phyloP scores from a whole-genome alignment of 2,329 filamentous ascomycete genomes.

The Penicillium corylophilum region DNA sequence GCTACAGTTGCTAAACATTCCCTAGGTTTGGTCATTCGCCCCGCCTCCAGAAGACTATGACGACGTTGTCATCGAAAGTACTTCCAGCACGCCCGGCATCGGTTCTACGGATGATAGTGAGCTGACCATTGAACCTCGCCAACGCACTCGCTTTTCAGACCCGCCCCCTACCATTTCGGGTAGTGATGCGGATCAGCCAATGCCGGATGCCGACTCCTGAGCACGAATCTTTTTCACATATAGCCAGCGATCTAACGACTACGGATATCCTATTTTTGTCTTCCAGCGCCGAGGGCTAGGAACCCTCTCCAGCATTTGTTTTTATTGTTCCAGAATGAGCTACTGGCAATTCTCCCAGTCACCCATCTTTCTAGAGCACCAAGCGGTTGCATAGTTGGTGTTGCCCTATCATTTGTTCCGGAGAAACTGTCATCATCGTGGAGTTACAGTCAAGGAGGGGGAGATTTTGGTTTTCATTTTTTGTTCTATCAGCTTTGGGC shows the following conservation, averaged over 20 bases:
- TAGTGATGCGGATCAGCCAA: slow-evolving; percentile 33
- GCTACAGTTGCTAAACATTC: slow-evolving; percentile 19
- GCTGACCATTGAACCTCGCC: slow-evolving; percentile 15
- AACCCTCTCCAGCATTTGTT: slow-evolving; percentile 6
- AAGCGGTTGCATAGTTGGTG: slow-evolving; percentile 24
- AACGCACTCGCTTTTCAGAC: slow-evolving; percentile 32
- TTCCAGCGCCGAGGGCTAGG: slow-evolving; percentile 9
- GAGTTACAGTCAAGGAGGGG: slow-evolving; percentile 4
- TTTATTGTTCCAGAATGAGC: slow-evolving; percentile 14
- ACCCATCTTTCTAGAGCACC: slow-evolving; percentile 11
- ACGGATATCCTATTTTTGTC: slow-evolving; percentile 15
- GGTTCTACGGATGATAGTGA: slow-evolving; percentile 20
- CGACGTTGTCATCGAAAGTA: slow-evolving; percentile 31
- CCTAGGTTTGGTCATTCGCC: slow-evolving; percentile 89
- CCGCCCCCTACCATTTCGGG: slow-evolving; percentile 28
- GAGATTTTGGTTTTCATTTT: neutral
- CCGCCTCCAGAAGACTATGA: slow-evolving; percentile 57
- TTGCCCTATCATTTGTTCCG: slow-evolving; percentile 8
- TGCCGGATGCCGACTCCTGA: slow-evolving; percentile 34
- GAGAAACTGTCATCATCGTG: slow-evolving; percentile 5
- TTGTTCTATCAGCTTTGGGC: slow-evolving; percentile 3
- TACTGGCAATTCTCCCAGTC: slow-evolving; percentile 3
- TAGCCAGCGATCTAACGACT: slow-evolving; percentile 21
- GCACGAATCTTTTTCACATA: slow-evolving; percentile 10
- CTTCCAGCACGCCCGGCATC: slow-evolving; percentile 34